phyloP scores from a whole-genome alignment of 768 basidiomycete species.

The Sistotremastrum suecicum region DNA sequence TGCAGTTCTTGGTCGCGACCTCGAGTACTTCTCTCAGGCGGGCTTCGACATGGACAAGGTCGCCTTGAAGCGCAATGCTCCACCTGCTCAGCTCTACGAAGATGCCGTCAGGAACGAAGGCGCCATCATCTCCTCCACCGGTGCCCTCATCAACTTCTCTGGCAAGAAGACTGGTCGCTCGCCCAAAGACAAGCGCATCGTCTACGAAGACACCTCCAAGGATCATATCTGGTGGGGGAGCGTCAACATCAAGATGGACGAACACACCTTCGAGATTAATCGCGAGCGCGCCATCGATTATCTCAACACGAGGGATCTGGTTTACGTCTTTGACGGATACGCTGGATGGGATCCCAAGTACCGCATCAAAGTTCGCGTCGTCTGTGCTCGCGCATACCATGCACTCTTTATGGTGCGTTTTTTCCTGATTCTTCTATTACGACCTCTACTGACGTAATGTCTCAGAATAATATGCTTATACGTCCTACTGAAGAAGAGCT shows the following conservation, averaged over 20 bases:
- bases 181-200: conserved; percentile 99
- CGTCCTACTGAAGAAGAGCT: conserved; percentile 94
- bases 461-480: conserved; percentile 97
- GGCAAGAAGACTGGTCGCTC: conserved; percentile 98
- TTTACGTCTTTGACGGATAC: conserved; percentile 94
- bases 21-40: conserved; percentile 96
- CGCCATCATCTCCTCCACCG: conserved; percentile 91
- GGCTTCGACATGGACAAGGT: conserved; percentile 99
- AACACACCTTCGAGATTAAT: conserved; percentile 98
- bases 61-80: conserved; percentile 88
- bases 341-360: conserved; percentile 99
- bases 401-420: conserved; percentile 89
- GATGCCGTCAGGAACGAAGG: conserved; percentile 98
- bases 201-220: conserved; percentile 91
- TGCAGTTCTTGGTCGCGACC: conserved; percentile 79
- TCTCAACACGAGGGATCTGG: conserved; percentile 94
- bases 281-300: conserved; percentile 98
- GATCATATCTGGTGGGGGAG: conserved; percentile 99
- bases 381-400: conserved; percentile 96
- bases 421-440: conserved; percentile 3
- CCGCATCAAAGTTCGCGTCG: conserved; percentile 98
- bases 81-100: conserved; percentile 85
- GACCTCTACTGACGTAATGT: conserved; percentile 5
- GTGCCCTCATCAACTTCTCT: conserved; percentile 98
- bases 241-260: conserved; percentile 98